phyloP scores from a whole-genome alignment of 83 land plant genomes.

The Picea abies region DNA sequence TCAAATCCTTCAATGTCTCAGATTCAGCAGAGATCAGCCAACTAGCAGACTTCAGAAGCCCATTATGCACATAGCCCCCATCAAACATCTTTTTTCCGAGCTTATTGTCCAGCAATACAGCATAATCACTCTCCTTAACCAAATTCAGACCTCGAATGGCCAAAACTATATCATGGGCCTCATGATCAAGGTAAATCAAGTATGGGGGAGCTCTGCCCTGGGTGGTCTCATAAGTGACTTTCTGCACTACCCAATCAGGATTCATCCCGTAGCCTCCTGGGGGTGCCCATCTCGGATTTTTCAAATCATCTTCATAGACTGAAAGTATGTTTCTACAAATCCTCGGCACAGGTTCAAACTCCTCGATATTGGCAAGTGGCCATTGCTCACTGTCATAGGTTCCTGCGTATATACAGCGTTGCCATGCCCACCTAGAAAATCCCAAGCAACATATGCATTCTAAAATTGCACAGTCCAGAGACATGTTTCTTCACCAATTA shows the following conservation, averaged over 20 bases:
- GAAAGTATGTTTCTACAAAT: constrained; percentile 68
- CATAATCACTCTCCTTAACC: constrained; percentile 64
- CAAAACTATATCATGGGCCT: constrained; percentile 61
- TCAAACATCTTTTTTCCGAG: constrained; percentile 54
- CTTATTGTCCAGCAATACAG: constrained; percentile 52
- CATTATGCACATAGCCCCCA: constrained; percentile 37
- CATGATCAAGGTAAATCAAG: constrained; percentile 66
- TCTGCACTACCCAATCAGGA: constrained; percentile 45
- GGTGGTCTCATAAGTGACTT: constrained; percentile 42
- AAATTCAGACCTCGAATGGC: constrained; percentile 80
- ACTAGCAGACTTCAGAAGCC: constrained; percentile 61
- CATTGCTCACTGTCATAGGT: constrained; percentile 67
- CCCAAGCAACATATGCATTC: constrained; percentile 66
- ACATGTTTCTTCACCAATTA: too few species aligned
- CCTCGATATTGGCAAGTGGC: constrained; percentile 53
- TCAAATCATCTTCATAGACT: constrained; percentile 75
- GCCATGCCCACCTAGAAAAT: constrained; percentile 74
- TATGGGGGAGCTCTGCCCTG: constrained; percentile 66
- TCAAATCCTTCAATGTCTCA: constrained; percentile 43
- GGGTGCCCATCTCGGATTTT: constrained; percentile 63
- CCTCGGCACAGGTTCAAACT: constrained; percentile 76
- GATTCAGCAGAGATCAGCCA: constrained; percentile 58
- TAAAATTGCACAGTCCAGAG: background rate
- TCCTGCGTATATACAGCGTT: constrained; percentile 55
- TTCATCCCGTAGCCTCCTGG: constrained; percentile 67